These are phyloP conservation scores for Suillus sp. DNA, from an alignment of 768 basidiomycete species.

Conservation along the genomic window DNA sequence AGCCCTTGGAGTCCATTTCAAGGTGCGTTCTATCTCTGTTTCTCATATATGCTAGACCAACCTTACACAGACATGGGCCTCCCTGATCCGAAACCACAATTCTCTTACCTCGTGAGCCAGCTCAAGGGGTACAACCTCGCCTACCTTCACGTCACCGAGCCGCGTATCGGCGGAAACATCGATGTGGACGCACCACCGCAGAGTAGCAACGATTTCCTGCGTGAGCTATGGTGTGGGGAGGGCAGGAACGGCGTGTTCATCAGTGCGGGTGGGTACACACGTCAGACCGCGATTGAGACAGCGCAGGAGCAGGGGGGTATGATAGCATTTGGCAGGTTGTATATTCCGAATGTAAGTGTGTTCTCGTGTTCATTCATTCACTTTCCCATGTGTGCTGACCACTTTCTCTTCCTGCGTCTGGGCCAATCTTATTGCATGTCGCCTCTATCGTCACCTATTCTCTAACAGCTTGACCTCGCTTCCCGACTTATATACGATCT, in stretches of 20 bases:
- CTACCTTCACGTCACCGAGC: slow-evolving; percentile 45
- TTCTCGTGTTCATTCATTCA: background rate
- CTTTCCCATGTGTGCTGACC: background rate
- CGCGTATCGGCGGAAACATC: slow-evolving; percentile 24
- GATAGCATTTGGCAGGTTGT: slow-evolving; percentile 12
- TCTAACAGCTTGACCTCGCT: slow-evolving; percentile 36
- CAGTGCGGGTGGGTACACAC: slow-evolving; percentile 10
- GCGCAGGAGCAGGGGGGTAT: slow-evolving; percentile 9
- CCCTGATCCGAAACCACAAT: slow-evolving; percentile 39
- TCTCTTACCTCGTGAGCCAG: slow-evolving; percentile 33
- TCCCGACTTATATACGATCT: slow-evolving; percentile 31
- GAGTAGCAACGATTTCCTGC: slow-evolving; percentile 30
- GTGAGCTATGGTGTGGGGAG: slow-evolving; percentile 26
- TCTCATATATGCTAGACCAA: too few relatives aligned
- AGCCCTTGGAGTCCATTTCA: slow-evolving; percentile 42
- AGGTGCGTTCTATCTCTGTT: slow-evolving; percentile 26
- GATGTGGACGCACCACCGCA: slow-evolving; percentile 9
- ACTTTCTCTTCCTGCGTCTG: background rate
- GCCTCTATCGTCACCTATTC: background rate
- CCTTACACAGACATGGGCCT: slow-evolving; percentile 36
- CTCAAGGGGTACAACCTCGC: slow-evolving; percentile 35
- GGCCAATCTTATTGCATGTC: background rate
- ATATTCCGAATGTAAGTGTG: slow-evolving; percentile 9
- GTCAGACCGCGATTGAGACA: slow-evolving; percentile 1
- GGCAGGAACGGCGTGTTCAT: slow-evolving; percentile 8